These are phyloP conservation scores for Salix udensis DNA, from an alignment of 345 rosid genomes.

Conservation along the genomic window DNA sequence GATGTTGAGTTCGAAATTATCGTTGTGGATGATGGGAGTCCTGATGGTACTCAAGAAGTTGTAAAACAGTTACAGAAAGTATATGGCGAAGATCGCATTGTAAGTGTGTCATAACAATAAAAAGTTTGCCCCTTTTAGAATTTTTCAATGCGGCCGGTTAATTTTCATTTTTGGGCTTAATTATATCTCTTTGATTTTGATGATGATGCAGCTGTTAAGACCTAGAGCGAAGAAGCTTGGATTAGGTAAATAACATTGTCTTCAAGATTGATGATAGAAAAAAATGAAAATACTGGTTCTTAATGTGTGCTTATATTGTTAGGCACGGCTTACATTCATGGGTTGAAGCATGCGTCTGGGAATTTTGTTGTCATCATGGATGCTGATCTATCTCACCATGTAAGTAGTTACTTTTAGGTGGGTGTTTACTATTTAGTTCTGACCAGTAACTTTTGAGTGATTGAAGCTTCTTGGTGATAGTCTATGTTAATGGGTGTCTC, in stretches of 20 bases:
- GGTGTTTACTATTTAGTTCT: neutral
- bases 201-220: constrained; percentile 61
- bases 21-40: constrained; percentile 97
- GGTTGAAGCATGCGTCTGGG: constrained; percentile 89
- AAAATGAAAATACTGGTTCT: neutral
- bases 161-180: neutral
- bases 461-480: neutral
- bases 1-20: constrained; percentile 82
- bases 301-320: constrained; percentile 23
- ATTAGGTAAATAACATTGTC: constrained; percentile 47
- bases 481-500: neutral
- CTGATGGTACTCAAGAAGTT: constrained; percentile 90
- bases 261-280: neutral
- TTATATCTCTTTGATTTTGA: constrained; percentile 5
- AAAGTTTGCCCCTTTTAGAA: neutral
- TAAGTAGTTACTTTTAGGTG: constrained; percentile 29
- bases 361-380: constrained; percentile 93
- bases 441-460: neutral
- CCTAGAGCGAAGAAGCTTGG: constrained; percentile 92
- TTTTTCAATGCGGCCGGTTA: neutral
- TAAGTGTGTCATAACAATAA: constrained; percentile 33
- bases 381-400: constrained; percentile 99
- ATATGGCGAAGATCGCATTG: constrained; percentile 77
- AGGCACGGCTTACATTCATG: constrained; percentile 93
- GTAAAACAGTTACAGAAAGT: constrained; percentile 73